A percentile compares a stretch with the other conserved stretches of the same genome.
phyloP scores from a whole-genome alignment of 2,329 filamentous ascomycete genomes.

The Botrytis fragariae region DNA sequence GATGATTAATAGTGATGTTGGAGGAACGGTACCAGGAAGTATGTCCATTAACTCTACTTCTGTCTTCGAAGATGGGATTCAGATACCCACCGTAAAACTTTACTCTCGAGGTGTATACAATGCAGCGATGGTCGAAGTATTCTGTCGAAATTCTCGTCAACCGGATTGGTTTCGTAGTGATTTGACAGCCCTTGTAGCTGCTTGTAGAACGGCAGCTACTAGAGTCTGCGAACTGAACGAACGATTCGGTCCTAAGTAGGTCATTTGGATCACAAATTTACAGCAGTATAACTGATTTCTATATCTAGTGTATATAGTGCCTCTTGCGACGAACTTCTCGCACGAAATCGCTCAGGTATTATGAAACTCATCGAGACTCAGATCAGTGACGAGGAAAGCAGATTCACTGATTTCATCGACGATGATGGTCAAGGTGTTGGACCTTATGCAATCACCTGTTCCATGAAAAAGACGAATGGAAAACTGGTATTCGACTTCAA shows the following conservation, averaged over 20 bases:
- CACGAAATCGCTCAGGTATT: conserved; percentile 4
- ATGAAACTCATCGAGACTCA: conserved; percentile 11
- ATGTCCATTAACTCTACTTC: conserved; percentile 11
- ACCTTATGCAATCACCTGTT: conserved; percentile 10
- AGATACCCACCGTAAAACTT: conserved; percentile 14
- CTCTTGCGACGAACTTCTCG: conserved; percentile 7
- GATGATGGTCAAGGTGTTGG: conserved; percentile 11
- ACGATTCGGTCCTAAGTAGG: conserved; percentile 13
- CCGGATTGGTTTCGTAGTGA: conserved; percentile 13
- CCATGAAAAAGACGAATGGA: not conserved
- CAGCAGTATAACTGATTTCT: not conserved
- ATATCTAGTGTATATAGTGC: conserved; percentile 6
- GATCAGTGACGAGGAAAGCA: conserved; percentile 5
- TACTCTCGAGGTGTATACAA: conserved; percentile 13
- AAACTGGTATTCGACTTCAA: conserved; percentile 11
- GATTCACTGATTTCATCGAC: conserved; percentile 1
- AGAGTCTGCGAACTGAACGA: conserved; percentile 12
- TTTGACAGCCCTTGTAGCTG: conserved; percentile 14
- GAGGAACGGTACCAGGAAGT: conserved; percentile 6
- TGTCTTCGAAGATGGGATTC: conserved; percentile 10
- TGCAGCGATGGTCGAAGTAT: conserved; percentile 1
- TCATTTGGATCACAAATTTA: not conserved
- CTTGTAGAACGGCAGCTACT: conserved; percentile 6
- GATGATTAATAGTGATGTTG: conserved; percentile 3
- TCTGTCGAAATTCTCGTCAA: conserved; percentile 14